Conservation (phyloP, 1,139 yeast species). For the Taiozyma sp. region DNA sequence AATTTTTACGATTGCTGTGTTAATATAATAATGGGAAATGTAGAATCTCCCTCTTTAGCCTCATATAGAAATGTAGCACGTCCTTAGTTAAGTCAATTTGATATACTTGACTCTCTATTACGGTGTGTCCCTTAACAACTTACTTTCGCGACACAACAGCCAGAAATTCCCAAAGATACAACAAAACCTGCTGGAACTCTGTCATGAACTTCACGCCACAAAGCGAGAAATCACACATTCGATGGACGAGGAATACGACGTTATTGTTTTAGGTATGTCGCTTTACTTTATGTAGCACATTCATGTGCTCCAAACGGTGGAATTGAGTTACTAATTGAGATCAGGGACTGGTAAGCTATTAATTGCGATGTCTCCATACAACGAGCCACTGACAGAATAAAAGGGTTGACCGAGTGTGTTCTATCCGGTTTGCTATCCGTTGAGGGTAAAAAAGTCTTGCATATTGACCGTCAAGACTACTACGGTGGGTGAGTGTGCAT, state of each 20-base stretch:
- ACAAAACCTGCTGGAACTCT: no score
- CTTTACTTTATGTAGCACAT: neutral
- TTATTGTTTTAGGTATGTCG: slow-evolving; percentile 64
- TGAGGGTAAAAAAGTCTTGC: slow-evolving; percentile 94
- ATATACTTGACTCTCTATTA: neutral
- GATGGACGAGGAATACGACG: slow-evolving; percentile 97
- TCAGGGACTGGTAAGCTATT: slow-evolving; percentile 19
- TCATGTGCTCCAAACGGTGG: neutral
- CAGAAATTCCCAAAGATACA: no score
- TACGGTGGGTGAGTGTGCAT: slow-evolving; percentile 60
- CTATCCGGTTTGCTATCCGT: slow-evolving; percentile 91
- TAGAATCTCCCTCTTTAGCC: neutral
- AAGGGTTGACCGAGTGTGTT: slow-evolving; percentile 92
- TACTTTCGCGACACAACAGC: neutral
- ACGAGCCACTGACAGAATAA: slow-evolving; percentile 27
- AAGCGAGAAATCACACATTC: slow-evolving; percentile 3
- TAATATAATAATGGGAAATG: neutral
- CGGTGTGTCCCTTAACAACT: neutral
- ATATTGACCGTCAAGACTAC: slow-evolving; percentile 94
- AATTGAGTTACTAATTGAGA: slow-evolving; percentile 5
- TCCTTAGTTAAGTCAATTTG: no score
- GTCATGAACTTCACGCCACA: neutral
- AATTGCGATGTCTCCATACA: neutral
- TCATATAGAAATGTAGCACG: no score
- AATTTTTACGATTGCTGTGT: neutral